Conservation (phyloP, 2,329 filamentous ascomycete species). For the Aspergillaceae sp. region DNA sequence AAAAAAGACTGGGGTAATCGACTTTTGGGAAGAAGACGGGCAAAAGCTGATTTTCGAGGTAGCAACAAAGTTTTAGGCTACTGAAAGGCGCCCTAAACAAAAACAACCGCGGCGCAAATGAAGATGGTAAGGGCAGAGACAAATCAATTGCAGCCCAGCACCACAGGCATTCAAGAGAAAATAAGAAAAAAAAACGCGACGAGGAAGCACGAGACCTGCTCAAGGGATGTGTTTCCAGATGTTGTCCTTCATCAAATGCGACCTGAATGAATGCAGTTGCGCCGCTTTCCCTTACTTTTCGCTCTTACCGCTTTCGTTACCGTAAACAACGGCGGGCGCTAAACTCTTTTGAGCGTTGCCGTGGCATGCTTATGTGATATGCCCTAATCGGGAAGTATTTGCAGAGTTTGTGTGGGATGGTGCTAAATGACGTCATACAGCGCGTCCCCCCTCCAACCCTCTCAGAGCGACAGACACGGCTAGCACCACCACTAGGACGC, state of each 20-base stretch:
- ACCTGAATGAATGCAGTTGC: background rate
- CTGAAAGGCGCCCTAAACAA: constrained; percentile 13
- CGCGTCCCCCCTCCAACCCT: constrained; percentile 18
- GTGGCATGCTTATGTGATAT: constrained; percentile 12
- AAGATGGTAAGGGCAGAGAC: constrained; percentile 1
- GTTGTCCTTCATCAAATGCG: background rate
- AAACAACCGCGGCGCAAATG: constrained; percentile 14
- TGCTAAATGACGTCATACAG: constrained; percentile 18
- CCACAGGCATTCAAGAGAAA: background rate
- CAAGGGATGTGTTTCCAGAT: constrained; percentile 4
- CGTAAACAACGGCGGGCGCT: constrained; percentile 12
- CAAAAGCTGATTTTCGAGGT: background rate
- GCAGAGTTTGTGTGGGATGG: constrained; percentile 8
- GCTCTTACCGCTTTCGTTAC: constrained; percentile 2
- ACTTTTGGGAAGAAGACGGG: background rate
- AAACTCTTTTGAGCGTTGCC: constrained; percentile 6
- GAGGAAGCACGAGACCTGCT: constrained; percentile 2
- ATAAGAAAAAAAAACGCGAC: constrained; percentile 7
- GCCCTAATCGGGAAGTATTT: constrained; percentile 6
- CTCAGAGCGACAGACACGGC: background rate
- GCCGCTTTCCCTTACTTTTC: constrained; percentile 12
- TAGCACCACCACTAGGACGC: background rate
- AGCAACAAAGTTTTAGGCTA: background rate
- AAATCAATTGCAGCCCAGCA: constrained; percentile 6
- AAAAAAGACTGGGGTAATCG: background rate